Percentiles rank a stretch among this genome's conserved stretches.
Evolutionary conservation across 345 rosid species (phyloP).

Genomic region (Aquilaria yunnanensis): DNA sequence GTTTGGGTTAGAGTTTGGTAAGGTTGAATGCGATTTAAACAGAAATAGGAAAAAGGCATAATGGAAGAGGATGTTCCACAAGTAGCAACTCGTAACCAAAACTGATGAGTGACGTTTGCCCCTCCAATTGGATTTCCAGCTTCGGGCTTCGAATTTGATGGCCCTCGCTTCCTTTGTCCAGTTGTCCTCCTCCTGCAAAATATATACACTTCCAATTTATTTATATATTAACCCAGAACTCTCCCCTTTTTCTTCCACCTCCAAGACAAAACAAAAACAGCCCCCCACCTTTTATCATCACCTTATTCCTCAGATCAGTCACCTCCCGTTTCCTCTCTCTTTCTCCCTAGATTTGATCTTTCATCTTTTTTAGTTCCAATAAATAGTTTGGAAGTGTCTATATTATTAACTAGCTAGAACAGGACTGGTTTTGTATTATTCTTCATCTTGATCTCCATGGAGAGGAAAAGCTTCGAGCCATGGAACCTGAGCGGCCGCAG

Average conservation of each 20-base stretch:
- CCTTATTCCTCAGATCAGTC: slow-evolving; percentile 13
- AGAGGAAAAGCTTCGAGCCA: slow-evolving; percentile 20
- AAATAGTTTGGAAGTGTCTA: slow-evolving; percentile 1
- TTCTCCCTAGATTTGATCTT: slow-evolving; percentile 4
- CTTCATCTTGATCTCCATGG: not conserved
- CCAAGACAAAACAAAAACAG: too few species aligned
- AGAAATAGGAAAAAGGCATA: too few species aligned
- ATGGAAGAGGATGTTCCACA: too few species aligned
- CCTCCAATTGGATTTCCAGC: slow-evolving; percentile 18
- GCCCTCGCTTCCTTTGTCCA: not conserved
- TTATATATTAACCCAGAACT: too few species aligned
- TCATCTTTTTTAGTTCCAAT: slow-evolving; percentile 1
- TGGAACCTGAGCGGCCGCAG: slow-evolving; percentile 27
- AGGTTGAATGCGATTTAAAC: too few species aligned
- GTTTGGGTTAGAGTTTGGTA: too few species aligned
- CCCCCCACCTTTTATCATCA: not conserved
- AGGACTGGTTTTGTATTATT: not conserved
- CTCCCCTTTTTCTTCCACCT: too few species aligned
- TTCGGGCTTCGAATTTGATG: slow-evolving; percentile 22
- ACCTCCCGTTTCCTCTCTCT: not conserved
- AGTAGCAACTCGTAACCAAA: too few species aligned
- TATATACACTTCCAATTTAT: too few species aligned
- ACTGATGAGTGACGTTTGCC: slow-evolving; percentile 1
- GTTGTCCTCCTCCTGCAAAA: not conserved
- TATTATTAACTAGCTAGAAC: not conserved